Base-by-base conservation (phyloP, 2,329 filamentous ascomycete species). In the Diplocarpon mali region DNA sequence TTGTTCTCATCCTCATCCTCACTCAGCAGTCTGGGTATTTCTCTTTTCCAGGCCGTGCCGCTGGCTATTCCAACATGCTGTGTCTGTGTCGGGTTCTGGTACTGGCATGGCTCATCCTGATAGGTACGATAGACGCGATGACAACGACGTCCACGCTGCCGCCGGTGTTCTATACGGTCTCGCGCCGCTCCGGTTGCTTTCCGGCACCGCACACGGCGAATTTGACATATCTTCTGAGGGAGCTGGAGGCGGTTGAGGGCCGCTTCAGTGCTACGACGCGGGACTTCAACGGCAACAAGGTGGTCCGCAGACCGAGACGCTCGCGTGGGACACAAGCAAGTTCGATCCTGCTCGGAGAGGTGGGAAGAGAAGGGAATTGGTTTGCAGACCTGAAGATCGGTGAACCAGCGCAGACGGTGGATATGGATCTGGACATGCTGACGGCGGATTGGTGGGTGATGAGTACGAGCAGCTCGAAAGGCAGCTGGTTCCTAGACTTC, bases 381-480 rank as follows among this genome's bases (percentile, higher is more conserved):
- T 53, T 49, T 20, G 45, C 48, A 2, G 49, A 17, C 8, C 4
- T 57, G 11, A 40, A 44, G 13, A 45, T 55, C 5, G 54, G 54
- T 15, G 50, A 55, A 2, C 54, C 51, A 3, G 29, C 35, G 9
- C 51, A 54, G 30, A 40, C 48, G 5, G 37, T 57, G 1, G 45
- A 54, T 41, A 48, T 54, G 32, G 53, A 57, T 39, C 40, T 57
- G 2, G 49, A 54, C 32, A 53, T 57, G 51, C 30, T 57, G 35
- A 54, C 53, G 6, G 38, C 40, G 10, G 54, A 57, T 29, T 57
- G 43, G 15, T 47, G 38, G 34, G 31, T 57, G 2, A 35, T 53
- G 12, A 49, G 43, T 15, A 56, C 54, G 2, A 47, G 45, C 10
- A 54, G 54, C 30, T 42, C 39, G 1, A 41, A 45, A 24, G 49